Evolutionary conservation across 805 yeast species (phyloP).

Genomic region (Candida ficus): DNA sequence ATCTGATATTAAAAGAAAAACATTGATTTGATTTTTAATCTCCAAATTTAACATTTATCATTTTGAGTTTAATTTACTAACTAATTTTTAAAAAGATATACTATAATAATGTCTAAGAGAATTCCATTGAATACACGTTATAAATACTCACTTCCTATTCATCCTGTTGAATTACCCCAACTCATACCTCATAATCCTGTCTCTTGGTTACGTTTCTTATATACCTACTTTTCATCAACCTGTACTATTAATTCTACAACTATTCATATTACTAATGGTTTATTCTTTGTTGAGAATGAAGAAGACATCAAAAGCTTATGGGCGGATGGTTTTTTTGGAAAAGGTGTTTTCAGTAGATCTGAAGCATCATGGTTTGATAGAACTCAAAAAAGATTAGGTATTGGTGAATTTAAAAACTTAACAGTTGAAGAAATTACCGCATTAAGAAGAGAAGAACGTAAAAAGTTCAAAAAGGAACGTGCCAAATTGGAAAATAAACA

Average conservation of each 20-base stretch:
- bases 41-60: background rate
- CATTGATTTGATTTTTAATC: background rate
- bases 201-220: slow-evolving; percentile 49
- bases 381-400: slow-evolving; percentile 48
- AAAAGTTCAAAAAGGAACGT: slow-evolving; percentile 65
- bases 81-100: background rate
- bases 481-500: slow-evolving; percentile 49
- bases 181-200: slow-evolving; percentile 62
- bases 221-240: slow-evolving; percentile 25
- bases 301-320: slow-evolving; percentile 57
- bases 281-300: slow-evolving; percentile 33
- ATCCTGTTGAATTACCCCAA: slow-evolving; percentile 43
- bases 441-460: slow-evolving; percentile 64
- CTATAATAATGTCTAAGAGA: slow-evolving; percentile 31
- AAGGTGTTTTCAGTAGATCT: slow-evolving; percentile 82
- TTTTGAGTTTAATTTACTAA: background rate
- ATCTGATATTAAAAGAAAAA: slow-evolving; percentile 51
- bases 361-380: slow-evolving; percentile 90
- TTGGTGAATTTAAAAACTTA: slow-evolving; percentile 31
- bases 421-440: slow-evolving; percentile 77
- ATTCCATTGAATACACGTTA: slow-evolving; percentile 28
- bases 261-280: slow-evolving; percentile 30
- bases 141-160: slow-evolving; percentile 56
- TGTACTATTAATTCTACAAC: slow-evolving; percentile 17
- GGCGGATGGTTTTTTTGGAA: slow-evolving; percentile 90